A percentile compares a stretch with the other conserved stretches of the same genome.
These are phyloP conservation scores for Phytophthora sansomeana DNA, from an alignment of 352 stramenopile species.

Conservation along the genomic window DNA sequence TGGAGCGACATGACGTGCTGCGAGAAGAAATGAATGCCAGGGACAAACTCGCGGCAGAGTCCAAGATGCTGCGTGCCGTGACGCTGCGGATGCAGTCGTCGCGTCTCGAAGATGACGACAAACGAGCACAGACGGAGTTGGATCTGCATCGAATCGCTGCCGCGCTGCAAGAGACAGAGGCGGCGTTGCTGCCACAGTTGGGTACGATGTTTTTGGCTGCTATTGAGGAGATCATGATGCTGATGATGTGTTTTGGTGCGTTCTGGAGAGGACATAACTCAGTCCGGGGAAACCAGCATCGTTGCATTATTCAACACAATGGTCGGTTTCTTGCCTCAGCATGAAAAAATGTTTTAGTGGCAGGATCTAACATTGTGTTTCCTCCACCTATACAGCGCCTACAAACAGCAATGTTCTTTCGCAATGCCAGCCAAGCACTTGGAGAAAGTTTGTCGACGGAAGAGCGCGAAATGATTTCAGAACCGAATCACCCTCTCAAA, in stretches of 20 bases:
- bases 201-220: constrained; percentile 33
- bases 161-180: constrained; percentile 49
- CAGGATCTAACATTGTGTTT: not conserved
- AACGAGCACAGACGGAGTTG: constrained; percentile 40
- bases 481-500: constrained; percentile 39
- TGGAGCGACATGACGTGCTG: constrained; percentile 64
- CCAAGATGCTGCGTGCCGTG: constrained; percentile 27
- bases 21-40: constrained; percentile 41
- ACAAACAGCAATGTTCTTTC: constrained; percentile 82
- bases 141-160: constrained; percentile 50
- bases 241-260: not conserved
- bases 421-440: constrained; percentile 64
- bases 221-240: not conserved
- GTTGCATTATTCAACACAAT: constrained; percentile 70
- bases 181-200: constrained; percentile 49
- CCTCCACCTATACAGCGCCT: constrained; percentile 46
- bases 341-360: not conserved
- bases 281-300: constrained; percentile 41
- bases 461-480: constrained; percentile 66
- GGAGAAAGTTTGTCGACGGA: constrained; percentile 53
- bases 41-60: constrained; percentile 34
- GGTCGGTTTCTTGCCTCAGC: constrained; percentile 36
- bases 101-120: constrained; percentile 55
- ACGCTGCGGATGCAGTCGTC: constrained; percentile 46
- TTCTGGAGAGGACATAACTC: constrained; percentile 48